Evolutionary conservation across 768 basidiomycete species (phyloP).

Genomic region (Calocybe indica): DNA sequence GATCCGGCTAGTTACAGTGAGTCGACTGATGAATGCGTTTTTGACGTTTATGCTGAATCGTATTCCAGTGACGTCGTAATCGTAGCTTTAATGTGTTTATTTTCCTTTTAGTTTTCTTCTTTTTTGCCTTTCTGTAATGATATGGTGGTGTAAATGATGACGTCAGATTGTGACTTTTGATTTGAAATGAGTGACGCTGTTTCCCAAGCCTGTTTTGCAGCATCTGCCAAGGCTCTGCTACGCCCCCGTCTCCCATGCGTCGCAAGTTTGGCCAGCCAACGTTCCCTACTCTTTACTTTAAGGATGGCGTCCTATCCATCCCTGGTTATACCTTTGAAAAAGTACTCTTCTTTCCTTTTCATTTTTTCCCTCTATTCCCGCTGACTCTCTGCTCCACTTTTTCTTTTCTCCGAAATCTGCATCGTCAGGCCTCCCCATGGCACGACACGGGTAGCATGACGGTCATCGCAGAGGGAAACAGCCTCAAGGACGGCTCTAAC

Average conservation of each 20-base stretch:
- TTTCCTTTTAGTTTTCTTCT: conserved; percentile 3
- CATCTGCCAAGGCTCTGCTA: not conserved
- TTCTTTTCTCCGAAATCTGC: conserved; percentile 1
- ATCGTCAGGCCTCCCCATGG: conserved; percentile 52
- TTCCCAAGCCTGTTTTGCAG: not conserved
- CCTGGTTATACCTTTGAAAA: conserved; percentile 71
- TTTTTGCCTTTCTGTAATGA: conserved; percentile 3
- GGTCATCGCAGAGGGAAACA: conserved; percentile 59
- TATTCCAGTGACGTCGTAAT: conserved; percentile 45
- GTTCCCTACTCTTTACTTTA: conserved; percentile 54
- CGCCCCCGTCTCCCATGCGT: conserved; percentile 29
- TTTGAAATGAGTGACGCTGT: too few species aligned
- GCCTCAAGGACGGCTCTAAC: conserved; percentile 62
- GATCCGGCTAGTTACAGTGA: conserved; percentile 93
- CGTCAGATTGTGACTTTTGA: too few species aligned
- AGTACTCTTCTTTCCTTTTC: conserved; percentile 26
- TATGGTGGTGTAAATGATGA: conserved; percentile 18
- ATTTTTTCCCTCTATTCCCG: not conserved
- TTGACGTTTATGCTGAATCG: not conserved
- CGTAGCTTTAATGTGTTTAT: conserved; percentile 4
- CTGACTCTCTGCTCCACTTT: not conserved
- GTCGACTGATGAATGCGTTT: conserved; percentile 22
- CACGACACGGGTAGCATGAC: conserved; percentile 72
- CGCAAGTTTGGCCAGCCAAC: conserved; percentile 51
- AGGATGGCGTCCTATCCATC: conserved; percentile 53